Percentiles rank a stretch among this genome's conserved stretches.
Evolutionary conservation across 2,329 filamentous ascomycete genomes (phyloP).

Genomic region (Gaeumannomyces tritici): DNA sequence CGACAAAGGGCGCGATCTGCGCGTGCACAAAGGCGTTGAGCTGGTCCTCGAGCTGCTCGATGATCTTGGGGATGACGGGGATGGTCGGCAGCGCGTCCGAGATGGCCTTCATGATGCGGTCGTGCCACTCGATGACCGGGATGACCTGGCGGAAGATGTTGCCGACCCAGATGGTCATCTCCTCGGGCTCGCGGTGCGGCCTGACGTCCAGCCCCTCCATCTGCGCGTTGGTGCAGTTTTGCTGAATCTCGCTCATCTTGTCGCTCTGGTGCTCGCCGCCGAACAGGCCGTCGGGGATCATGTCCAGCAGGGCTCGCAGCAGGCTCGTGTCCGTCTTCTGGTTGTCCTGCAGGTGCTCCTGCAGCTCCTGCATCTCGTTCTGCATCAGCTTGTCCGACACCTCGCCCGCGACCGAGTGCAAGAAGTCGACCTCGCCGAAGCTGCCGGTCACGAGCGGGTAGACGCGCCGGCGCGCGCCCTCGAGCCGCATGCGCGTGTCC

Average conservation of each 20-base stretch:
- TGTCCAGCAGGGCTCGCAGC: constrained; percentile 69
- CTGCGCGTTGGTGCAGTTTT: constrained; percentile 64
- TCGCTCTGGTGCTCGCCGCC: constrained; percentile 59
- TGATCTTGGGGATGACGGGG: constrained; percentile 73
- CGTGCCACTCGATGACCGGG: constrained; percentile 84
- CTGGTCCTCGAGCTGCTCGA: constrained; percentile 81
- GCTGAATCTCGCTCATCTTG: constrained; percentile 71
- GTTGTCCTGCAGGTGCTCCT: constrained; percentile 65
- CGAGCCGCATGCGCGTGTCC: constrained; percentile 57
- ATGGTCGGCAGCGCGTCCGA: constrained; percentile 73
- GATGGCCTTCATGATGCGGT: constrained; percentile 75
- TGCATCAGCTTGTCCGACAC: constrained; percentile 85
- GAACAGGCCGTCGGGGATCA: constrained; percentile 73
- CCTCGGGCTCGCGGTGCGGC: constrained; percentile 69
- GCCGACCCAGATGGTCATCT: constrained; percentile 66
- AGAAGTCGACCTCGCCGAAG: constrained; percentile 89
- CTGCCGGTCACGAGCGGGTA: constrained; percentile 85
- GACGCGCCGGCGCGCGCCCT: constrained; percentile 54
- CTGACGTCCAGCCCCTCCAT: constrained; percentile 64
- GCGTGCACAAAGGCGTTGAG: constrained; percentile 84
- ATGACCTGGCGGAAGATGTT: constrained; percentile 71
- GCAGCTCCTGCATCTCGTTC: constrained; percentile 80
- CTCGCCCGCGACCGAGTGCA: constrained; percentile 73
- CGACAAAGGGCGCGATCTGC: constrained; percentile 75
- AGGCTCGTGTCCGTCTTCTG: constrained; percentile 59